These are phyloP conservation scores for Didymellaceae sp. DNA, from an alignment of 2,329 filamentous ascomycete genomes.

Conservation along the genomic window DNA sequence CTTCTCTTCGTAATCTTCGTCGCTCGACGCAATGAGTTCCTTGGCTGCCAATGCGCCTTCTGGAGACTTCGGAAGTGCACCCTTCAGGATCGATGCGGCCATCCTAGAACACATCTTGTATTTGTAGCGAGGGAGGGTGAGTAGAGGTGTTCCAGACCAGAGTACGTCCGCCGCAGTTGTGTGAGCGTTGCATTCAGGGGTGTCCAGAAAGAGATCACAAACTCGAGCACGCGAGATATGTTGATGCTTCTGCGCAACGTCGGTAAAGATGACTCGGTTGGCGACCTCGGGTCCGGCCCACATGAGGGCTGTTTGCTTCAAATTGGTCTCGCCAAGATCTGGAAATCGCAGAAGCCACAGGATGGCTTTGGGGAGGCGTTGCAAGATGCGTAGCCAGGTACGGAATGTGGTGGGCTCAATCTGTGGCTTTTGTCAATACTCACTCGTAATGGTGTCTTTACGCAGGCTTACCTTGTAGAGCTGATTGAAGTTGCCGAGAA, in stretches of 20 bases:
- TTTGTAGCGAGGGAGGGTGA: slow-evolving; percentile 87
- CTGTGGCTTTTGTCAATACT: slow-evolving; percentile 55
- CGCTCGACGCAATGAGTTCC: slow-evolving; percentile 79
- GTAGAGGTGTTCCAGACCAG: slow-evolving; percentile 92
- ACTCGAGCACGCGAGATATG: slow-evolving; percentile 92
- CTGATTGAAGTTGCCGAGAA: slow-evolving; percentile 98
- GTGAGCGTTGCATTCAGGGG: slow-evolving; percentile 96
- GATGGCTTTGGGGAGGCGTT: slow-evolving; percentile 82
- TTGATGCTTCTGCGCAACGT: slow-evolving; percentile 92
- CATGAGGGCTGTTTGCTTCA: slow-evolving; percentile 76
- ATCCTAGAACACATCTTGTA: slow-evolving; percentile 99
- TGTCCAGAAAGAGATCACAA: slow-evolving; percentile 95
- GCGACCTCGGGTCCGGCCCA: slow-evolving; percentile 91
- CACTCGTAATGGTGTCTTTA: neutral
- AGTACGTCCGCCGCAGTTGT: slow-evolving; percentile 96
- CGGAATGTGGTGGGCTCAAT: slow-evolving; percentile 97
- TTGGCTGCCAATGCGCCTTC: slow-evolving; percentile 71
- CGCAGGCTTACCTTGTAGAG: slow-evolving; percentile 80
- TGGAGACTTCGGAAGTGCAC: slow-evolving; percentile 76
- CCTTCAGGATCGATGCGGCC: slow-evolving; percentile 91
- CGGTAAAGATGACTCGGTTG: slow-evolving; percentile 88
- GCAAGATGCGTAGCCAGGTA: slow-evolving; percentile 90
- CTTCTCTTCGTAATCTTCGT: slow-evolving; percentile 81
- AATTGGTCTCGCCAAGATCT: slow-evolving; percentile 85
- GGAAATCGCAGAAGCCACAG: slow-evolving; percentile 98